Base-by-base conservation (phyloP, 148 eudicot species). In the Mesembryanthemum crystallinum region DNA sequence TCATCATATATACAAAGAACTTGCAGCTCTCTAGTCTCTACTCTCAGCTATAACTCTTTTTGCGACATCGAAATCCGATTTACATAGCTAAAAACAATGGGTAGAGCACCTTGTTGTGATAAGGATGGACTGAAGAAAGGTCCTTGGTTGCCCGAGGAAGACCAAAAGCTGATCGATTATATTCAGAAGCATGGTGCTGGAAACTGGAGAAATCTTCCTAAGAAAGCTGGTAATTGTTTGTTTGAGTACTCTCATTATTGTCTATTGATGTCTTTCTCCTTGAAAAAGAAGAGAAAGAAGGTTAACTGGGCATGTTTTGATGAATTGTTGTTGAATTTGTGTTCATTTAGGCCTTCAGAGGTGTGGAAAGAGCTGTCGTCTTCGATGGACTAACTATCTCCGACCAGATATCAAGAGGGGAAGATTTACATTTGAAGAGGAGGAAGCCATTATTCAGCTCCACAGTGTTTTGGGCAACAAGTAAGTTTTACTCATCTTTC, bases 381-480 rank as follows among this genome's bases (percentile, higher is more conserved):
- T 95, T 55, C 85, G 98, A 11, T 95, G 98, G 98, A 90, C 98
- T 0, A 95, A 95, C 67, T 95, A 92, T 72, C 85, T 95, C 35
- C 76, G 98, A 79, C 98, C 98, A 14, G 97, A 95, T 72, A 95
- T 95, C 65, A 95, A 95, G 73, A 89, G 96, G 79, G 98, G 97
- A 4, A 78, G 91, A 59, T 95, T 95, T 67, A 81, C 97, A 20
- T 87, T 92, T 75, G 98, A 92, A 77, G 98, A 95, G 69, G 98
- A 95, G 76, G 96, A 92, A 67, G 83, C 96, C 30, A 95, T 95
- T 0, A 90, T 95, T 80, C 96, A 95, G 62, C 90, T 95, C 8
- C 98, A 95, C 57, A 87, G 96, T 67, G 84, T 95, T 9, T 78
- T 95, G 58, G 98, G 98, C 64, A 95, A 95, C 88, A 95, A 92